Evolutionary conservation across 805 yeast species (phyloP).

Genomic region (Komagataella kurtzmanii): DNA sequence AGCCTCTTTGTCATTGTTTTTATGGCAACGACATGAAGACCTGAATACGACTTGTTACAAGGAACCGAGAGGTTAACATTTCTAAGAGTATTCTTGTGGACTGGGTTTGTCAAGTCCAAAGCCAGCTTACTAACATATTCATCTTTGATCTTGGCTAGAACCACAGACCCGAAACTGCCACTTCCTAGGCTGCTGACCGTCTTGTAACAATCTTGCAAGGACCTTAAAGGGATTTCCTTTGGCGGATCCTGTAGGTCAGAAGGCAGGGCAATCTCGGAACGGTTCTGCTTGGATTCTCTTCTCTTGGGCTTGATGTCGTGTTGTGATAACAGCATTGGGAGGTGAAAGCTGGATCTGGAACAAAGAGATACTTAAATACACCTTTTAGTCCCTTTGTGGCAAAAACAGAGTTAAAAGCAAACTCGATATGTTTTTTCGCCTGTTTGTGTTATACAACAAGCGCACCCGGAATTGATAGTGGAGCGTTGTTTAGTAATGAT

Average conservation of each 20-base stretch:
- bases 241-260: neutral
- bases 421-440: neutral
- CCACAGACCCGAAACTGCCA: slow-evolving; percentile 68
- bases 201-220: slow-evolving; percentile 30
- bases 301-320: neutral
- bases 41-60: slow-evolving; percentile 6
- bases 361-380: neutral
- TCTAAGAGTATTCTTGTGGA: slow-evolving; percentile 28
- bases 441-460: neutral
- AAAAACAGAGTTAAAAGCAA: neutral
- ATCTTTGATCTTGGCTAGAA: slow-evolving; percentile 32
- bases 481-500: neutral
- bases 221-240: slow-evolving; percentile 24
- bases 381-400: neutral
- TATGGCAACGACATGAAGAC: slow-evolving; percentile 46
- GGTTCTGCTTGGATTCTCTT: neutral
- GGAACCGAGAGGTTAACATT: slow-evolving; percentile 24
- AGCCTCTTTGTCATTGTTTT: slow-evolving; percentile 60
- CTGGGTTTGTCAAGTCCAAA: slow-evolving; percentile 9
- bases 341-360: neutral
- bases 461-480: neutral
- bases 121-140: slow-evolving; percentile 4
- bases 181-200: slow-evolving; percentile 44
- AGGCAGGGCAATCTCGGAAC: neutral
- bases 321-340: neutral